These are phyloP conservation scores for Cucurbita ficifolia DNA, from an alignment of 306 rosid species.

Conservation along the genomic window DNA sequence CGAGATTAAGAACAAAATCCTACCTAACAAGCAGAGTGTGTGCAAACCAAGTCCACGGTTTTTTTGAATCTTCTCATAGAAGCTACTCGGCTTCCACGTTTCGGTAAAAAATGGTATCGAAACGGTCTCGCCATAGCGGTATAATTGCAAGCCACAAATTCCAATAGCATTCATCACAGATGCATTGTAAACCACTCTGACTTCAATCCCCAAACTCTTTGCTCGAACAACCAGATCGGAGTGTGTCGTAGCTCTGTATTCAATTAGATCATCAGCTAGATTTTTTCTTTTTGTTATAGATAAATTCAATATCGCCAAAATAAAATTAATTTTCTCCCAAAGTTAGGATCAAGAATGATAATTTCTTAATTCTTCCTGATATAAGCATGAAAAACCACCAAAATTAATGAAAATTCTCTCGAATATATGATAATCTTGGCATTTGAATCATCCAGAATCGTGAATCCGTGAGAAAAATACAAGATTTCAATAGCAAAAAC, in stretches of 20 bases:
- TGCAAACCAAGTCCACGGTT: slow-evolving; percentile 39
- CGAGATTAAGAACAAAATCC: neutral
- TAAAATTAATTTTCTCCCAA: too few species aligned
- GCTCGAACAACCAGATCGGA: slow-evolving; percentile 81
- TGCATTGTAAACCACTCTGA: slow-evolving; percentile 57
- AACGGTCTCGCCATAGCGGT: slow-evolving; percentile 77
- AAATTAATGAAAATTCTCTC: too few species aligned
- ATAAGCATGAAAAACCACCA: too few species aligned
- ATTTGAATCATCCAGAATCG: neutral
- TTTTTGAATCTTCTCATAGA: slow-evolving; percentile 65
- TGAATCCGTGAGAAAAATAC: neutral
- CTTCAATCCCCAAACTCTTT: slow-evolving; percentile 55
- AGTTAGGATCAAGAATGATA: too few species aligned
- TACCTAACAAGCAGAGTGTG: slow-evolving; percentile 49
- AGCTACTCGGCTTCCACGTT: slow-evolving; percentile 87
- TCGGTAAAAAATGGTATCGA: slow-evolving; percentile 70
- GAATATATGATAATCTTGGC: too few species aligned
- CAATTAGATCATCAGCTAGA: too few species aligned
- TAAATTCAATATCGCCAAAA: too few species aligned
- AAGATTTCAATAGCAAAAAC: neutral
- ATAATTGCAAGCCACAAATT: slow-evolving; percentile 70
- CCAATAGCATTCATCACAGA: slow-evolving; percentile 90
- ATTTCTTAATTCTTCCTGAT: too few species aligned
- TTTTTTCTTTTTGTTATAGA: too few species aligned
- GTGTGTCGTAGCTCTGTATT: slow-evolving; percentile 65